Conservation (phyloP, 2,329 filamentous ascomycete species). For the Mollisia scopiformis region DNA sequence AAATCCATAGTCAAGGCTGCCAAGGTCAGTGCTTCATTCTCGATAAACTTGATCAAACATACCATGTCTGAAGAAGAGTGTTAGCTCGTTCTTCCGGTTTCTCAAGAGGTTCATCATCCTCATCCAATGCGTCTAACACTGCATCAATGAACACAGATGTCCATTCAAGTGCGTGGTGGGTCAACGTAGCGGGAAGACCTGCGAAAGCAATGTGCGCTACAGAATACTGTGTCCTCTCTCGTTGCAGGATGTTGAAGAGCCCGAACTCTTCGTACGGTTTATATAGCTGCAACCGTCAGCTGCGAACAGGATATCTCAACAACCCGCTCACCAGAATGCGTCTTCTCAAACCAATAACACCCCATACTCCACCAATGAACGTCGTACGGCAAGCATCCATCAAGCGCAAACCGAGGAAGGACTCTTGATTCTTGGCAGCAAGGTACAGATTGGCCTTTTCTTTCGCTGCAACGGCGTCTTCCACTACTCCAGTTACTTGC, state of each 20-base stretch:
- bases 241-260: slow-evolving; percentile 30
- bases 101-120: slow-evolving; percentile 15
- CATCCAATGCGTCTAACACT: slow-evolving; percentile 25
- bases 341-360: slow-evolving; percentile 36
- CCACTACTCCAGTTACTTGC: slow-evolving; percentile 39
- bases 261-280: slow-evolving; percentile 30
- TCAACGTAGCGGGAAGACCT: slow-evolving; percentile 34
- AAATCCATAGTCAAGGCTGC: slow-evolving; percentile 28
- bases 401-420: slow-evolving; percentile 31
- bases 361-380: slow-evolving; percentile 37
- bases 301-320: not conserved
- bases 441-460: slow-evolving; percentile 23
- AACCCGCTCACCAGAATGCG: slow-evolving; percentile 32
- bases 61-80: slow-evolving; percentile 15
- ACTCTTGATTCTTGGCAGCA: slow-evolving; percentile 30
- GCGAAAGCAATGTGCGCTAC: slow-evolving; percentile 27
- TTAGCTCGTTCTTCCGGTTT: not conserved
- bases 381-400: slow-evolving; percentile 33
- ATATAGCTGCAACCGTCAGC: slow-evolving; percentile 34
- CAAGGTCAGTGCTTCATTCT: slow-evolving; percentile 17
- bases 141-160: slow-evolving; percentile 25
- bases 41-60: slow-evolving; percentile 3
- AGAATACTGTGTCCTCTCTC: slow-evolving; percentile 26
- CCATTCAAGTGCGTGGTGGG: slow-evolving; percentile 34
- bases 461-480: slow-evolving; percentile 32